Percentiles rank a stretch among this genome's conserved stretches.
These are phyloP conservation scores for Pestalotiopsis sp. DNA, from an alignment of 2,329 filamentous ascomycete genomes.

Conservation along the genomic window DNA sequence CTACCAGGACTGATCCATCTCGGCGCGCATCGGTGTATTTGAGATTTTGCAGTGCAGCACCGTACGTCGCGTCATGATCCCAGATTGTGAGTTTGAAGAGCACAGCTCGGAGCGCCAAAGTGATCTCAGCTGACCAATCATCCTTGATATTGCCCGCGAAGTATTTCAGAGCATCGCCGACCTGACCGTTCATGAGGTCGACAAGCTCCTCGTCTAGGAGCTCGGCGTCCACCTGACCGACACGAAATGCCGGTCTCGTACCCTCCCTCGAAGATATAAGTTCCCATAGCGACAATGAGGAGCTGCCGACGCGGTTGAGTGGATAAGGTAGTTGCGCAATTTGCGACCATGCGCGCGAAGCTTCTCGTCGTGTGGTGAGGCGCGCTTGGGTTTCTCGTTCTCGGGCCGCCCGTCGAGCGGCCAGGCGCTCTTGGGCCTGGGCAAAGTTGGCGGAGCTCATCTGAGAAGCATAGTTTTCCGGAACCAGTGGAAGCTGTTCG, in stretches of 20 bases:
- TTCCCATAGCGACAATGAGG: conserved; percentile 65
- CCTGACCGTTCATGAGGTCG: conserved; percentile 81
- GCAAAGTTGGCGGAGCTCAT: conserved; percentile 72
- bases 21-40: conserved; percentile 84
- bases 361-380: conserved; percentile 52
- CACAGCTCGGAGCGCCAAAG: conserved; percentile 73
- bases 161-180: conserved; percentile 86
- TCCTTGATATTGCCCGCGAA: conserved; percentile 76
- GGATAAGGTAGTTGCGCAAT: conserved; percentile 63
- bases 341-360: conserved; percentile 55
- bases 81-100: conserved; percentile 96
- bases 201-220: conserved; percentile 92
- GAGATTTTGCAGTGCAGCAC: conserved; percentile 88
- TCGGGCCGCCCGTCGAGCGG: conserved; percentile 77
- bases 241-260: conserved; percentile 83
- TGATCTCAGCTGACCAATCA: conserved; percentile 86
- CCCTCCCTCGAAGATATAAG: conserved; percentile 73
- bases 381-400: conserved; percentile 66
- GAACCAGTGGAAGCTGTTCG: neutral
- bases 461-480: conserved; percentile 15
- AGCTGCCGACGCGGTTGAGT: conserved; percentile 58
- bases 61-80: conserved; percentile 96
- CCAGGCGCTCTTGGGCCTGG: conserved; percentile 84
- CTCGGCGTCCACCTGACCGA: conserved; percentile 95
- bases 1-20: conserved; percentile 60